phyloP scores from a whole-genome alignment of 2,329 filamentous ascomycete genomes.

The Neonectria coccinea region DNA sequence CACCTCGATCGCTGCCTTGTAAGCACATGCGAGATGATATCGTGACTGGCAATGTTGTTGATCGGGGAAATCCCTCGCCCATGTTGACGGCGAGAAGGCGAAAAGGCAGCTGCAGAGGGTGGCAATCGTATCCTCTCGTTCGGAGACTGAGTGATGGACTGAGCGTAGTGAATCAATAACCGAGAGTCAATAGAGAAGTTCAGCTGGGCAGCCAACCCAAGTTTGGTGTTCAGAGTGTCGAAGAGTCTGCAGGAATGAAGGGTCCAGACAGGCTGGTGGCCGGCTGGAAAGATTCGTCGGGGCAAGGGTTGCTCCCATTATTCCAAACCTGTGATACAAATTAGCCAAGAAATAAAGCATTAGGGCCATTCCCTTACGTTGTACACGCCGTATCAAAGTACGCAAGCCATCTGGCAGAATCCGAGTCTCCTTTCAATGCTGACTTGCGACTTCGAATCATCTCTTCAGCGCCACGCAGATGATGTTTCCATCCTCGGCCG shows the following conservation, averaged over 20 bases:
- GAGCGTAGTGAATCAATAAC: conserved; percentile 14
- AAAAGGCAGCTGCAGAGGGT: not conserved
- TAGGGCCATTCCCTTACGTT: conserved; percentile 2
- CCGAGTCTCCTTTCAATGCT: not conserved
- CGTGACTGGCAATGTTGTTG: conserved; percentile 17
- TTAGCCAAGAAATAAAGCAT: not conserved
- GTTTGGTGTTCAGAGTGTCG: conserved; percentile 30
- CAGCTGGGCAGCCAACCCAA: conserved; percentile 28
- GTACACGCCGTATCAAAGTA: conserved; percentile 33
- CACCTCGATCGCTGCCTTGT: conserved; percentile 25
- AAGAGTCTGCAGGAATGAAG: conserved; percentile 12
- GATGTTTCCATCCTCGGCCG: conserved; percentile 22
- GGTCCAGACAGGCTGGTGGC: not conserved
- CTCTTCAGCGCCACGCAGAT: conserved; percentile 21
- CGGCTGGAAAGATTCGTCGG: not conserved
- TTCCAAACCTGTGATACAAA: conserved; percentile 8
- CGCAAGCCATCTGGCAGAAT: conserved; percentile 11
- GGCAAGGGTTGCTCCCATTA: conserved; percentile 24
- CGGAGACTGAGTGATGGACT: not conserved
- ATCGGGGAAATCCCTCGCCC: conserved; percentile 16
- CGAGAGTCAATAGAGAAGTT: conserved; percentile 18
- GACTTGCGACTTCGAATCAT: conserved; percentile 18
- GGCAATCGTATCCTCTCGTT: not conserved
- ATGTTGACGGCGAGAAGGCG: conserved; percentile 12
- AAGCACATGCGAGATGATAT: conserved; percentile 19